Evolutionary conservation across 495 filamentous ascomycete species (phyloP), one percentile per base, ranked within the genome.

Genomic region (Bathelium albidoporum): DNA sequence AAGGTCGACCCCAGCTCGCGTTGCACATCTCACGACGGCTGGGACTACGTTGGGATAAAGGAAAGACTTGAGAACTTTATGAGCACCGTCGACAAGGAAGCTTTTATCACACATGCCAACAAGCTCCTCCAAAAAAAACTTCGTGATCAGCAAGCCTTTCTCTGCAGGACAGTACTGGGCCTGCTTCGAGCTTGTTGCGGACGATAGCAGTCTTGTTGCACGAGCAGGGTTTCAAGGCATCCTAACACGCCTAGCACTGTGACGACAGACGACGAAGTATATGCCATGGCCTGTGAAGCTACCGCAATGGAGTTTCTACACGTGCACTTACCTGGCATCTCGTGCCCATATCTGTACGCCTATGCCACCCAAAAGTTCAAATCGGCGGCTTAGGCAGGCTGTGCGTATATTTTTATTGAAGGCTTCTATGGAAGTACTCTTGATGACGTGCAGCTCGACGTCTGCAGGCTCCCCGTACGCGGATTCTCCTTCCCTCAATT

Each of bases 381-480:
- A 58, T 24, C 29, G 10, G 71, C 72, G 31, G 29, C 44, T 24
- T 34, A 66, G 5, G 69, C 59, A 2, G 72, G 72, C 24, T 71
- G 69, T 10, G 14, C 58, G 12, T 74, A 73, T 61, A 74, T 74
- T 71, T 69, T 74, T 20, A 60, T 74, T 2, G 69, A 72, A 65
- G 72, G 71, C 1, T 74, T 70, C 62, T 68, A 72, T 58, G 71
- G 72, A 7, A 72, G 69, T 59, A 66, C 67, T 10, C 26, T 73
- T 22, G 65, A 68, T 55, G 66, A 73, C 43, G 59, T 69, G 16
- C n/a, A n/a, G n/a, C n/a, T n/a, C n/a, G n/a, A n/a, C n/a, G n/a
- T n/a, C n/a, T n/a, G n/a, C n/a, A n/a, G n/a, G n/a, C n/a, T n/a
- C n/a, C n/a, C n/a, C n/a, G n/a, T n/a, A n/a, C n/a, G n/a, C n/a